Base-by-base conservation (phyloP, 73 alveolate genomes). In the Paramecium caudatum region DNA sequence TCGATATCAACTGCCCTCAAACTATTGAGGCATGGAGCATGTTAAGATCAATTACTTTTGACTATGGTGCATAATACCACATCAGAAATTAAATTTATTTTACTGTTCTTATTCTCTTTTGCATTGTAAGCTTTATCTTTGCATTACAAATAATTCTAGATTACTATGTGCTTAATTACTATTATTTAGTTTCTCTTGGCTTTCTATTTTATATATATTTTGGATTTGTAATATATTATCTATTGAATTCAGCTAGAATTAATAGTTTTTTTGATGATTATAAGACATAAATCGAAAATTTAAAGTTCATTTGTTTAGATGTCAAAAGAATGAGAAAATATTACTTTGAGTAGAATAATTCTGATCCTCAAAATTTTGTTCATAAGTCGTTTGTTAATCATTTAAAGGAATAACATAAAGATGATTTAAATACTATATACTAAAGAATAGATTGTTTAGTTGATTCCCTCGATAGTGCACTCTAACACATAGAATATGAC, bases 1-100 rank as follows among this genome's bases (percentile, higher is more conserved):
- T 74, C 9, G 47, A 74, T 41, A 27, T 74, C 10, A 36, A 41
- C 21, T 19, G 47, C 19, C 68, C 39, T 3, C 36, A 47, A 39
- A 39, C 47, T n/a, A 37, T 74, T 41, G 88, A 74, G 19, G 62
- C 88, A 10, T 74, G 88, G 88, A 27, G 55, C 5, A 74, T 74
- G 70, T 17, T 74, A 19, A 74, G 65, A 45, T 74, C 88, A 2
- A 74, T 74, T 1, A 8, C 32, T 12, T 74, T 74, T 43, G 88
- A 74, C 43, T 74, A 74, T 15, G 88, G 88, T 12, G 65, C 88
- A 2, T 19, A 23, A 0, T 74, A 74, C 43, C 65, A 74, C 12
- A 39, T 74, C 4, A 36, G 88, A 74, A 45, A 23, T 41, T 74
- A 74, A 19, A 41, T 74, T 0, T 37, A 37, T 27, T 74, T 74